Conservation (phyloP, 2,329 filamentous ascomycete genomes). For the Hymenoscyphus occultus region DNA sequence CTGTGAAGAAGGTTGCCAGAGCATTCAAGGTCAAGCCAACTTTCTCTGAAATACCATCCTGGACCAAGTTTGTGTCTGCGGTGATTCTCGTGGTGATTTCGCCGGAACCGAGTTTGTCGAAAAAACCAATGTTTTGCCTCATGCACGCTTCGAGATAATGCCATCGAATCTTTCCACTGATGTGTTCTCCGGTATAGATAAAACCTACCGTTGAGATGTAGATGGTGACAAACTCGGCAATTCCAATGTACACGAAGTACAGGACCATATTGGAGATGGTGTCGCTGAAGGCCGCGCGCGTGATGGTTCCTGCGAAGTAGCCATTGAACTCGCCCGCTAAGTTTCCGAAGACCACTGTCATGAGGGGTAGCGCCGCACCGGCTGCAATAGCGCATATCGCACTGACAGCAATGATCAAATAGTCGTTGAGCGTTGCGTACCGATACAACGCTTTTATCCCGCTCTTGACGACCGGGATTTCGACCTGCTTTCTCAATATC, state of each 20-base stretch:
- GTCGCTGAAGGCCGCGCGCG: constrained; percentile 54
- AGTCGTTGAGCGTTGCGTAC: constrained; percentile 52
- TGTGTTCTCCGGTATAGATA: constrained; percentile 81
- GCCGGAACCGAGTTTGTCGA: constrained; percentile 87
- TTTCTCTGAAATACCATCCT: constrained; percentile 92
- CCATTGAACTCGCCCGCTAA: constrained; percentile 68
- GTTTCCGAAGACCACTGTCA: constrained; percentile 68
- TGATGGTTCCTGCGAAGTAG: constrained; percentile 49
- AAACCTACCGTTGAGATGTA: constrained; percentile 85
- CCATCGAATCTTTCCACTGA: constrained; percentile 74
- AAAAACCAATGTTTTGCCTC: constrained; percentile 86
- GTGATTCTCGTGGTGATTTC: constrained; percentile 95
- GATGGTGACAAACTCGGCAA: constrained; percentile 73
- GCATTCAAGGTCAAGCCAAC: constrained; percentile 74
- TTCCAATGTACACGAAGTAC: constrained; percentile 82
- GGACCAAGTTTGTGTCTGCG: constrained; percentile 87
- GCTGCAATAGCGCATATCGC: constrained; percentile 53
- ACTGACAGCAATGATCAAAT: constrained; percentile 50
- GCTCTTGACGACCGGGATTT: constrained; percentile 61
- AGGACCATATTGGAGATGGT: constrained; percentile 64
- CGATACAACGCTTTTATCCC: constrained; percentile 59
- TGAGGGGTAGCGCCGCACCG: constrained; percentile 57
- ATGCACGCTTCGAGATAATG: constrained; percentile 82
- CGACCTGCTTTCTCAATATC: constrained; percentile 66
- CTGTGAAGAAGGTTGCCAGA: constrained; percentile 77